These are phyloP conservation scores for Oryza glumipatula DNA, from an alignment of 176 grass and related monocot species.

Conservation along the genomic window DNA sequence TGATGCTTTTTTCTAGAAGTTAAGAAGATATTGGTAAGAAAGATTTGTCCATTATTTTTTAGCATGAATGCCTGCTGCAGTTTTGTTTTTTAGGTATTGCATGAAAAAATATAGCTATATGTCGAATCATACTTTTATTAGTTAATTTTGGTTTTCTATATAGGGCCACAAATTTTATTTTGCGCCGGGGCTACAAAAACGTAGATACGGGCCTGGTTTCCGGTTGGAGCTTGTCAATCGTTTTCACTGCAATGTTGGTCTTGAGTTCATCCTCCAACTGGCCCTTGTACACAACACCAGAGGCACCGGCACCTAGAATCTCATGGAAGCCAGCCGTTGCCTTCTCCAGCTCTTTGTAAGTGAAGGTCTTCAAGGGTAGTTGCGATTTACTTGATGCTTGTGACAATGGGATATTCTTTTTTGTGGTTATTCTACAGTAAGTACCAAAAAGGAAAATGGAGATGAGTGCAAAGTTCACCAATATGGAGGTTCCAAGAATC, in stretches of 20 bases:
- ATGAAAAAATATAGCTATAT: no score
- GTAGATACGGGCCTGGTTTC: no score
- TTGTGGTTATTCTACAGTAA: constrained; percentile 7
- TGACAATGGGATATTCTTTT: not conserved
- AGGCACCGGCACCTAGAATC: not conserved
- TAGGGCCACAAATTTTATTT: no score
- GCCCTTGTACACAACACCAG: not conserved
- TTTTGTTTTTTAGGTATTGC: no score
- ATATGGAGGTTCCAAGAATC: constrained; percentile 18
- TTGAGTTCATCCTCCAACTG: not conserved
- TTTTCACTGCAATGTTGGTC: not conserved
- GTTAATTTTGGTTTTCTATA: no score
- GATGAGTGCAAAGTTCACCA: constrained; percentile 21
- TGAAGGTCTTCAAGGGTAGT: not conserved
- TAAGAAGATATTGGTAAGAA: no score
- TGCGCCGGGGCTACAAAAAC: no score
- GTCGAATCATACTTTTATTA: no score
- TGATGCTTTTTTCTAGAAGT: no score
- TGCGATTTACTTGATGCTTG: constrained; percentile 6
- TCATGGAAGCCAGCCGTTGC: not conserved
- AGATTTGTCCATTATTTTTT: no score
- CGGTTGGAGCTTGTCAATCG: not conserved
- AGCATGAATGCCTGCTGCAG: no score
- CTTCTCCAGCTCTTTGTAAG: not conserved
- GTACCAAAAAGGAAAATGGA: not conserved